Evolutionary conservation across 2,329 filamentous ascomycete genomes (phyloP).

Genomic region (Pseudophaeomoniella oleicola): DNA sequence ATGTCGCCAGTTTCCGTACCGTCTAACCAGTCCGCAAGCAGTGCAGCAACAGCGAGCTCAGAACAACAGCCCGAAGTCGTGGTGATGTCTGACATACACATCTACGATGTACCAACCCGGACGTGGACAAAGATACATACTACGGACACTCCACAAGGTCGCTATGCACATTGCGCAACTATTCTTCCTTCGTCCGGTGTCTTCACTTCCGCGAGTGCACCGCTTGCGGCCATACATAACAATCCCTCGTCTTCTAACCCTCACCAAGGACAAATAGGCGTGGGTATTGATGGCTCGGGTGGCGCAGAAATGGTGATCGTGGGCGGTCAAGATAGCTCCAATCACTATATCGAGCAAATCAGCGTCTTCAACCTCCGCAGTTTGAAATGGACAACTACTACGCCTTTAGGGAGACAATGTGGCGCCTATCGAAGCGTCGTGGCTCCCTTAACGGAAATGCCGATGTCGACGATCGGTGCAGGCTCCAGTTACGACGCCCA

Average conservation of each 20-base stretch:
- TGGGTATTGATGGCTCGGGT: conserved; percentile 77
- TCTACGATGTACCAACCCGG: conserved; percentile 72
- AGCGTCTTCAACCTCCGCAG: conserved; percentile 95
- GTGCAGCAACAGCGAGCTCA: conserved; percentile 17
- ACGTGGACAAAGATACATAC: conserved; percentile 77
- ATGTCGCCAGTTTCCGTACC: conserved; percentile 61
- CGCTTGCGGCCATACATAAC: conserved; percentile 75
- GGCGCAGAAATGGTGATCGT: conserved; percentile 96
- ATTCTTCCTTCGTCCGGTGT: conserved; percentile 77
- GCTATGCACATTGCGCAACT: conserved; percentile 92
- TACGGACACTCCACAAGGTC: conserved; percentile 72
- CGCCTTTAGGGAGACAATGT: conserved; percentile 75
- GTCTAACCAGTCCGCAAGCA: conserved; percentile 24
- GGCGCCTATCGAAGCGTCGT: conserved; percentile 94
- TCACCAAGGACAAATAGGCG: conserved; percentile 76
- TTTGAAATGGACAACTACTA: conserved; percentile 88
- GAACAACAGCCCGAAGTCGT: conserved; percentile 74
- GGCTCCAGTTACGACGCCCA: conserved; percentile 22
- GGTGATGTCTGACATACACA: conserved; percentile 96
- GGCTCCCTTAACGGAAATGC: conserved; percentile 50
- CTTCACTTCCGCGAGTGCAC: conserved; percentile 72
- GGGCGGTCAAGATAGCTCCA: conserved; percentile 90
- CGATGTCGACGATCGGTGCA: conserved; percentile 28
- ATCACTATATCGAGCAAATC: conserved; percentile 98
- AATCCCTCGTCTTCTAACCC: conserved; percentile 71